Evolutionary conservation across 1,284 basidiomycete species (phyloP).

Genomic region (Pisolithus thermaeus): DNA sequence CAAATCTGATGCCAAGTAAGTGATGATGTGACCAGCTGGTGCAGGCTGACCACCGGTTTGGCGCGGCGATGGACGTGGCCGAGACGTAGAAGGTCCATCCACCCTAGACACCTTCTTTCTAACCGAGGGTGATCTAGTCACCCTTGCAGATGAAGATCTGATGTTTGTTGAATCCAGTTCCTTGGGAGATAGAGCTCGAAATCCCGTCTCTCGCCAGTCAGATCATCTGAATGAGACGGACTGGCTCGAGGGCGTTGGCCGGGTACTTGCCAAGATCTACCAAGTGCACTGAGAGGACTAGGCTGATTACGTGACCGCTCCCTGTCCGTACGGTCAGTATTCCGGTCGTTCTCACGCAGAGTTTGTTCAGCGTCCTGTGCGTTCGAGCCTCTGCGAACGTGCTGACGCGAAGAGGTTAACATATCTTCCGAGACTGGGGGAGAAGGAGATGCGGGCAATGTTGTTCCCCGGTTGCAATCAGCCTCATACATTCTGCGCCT

Average conservation of each 20-base stretch:
- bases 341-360: slow-evolving; percentile 23
- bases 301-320: slow-evolving; percentile 15
- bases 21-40: slow-evolving; percentile 18
- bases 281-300: slow-evolving; percentile 8
- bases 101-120: slow-evolving; percentile 14
- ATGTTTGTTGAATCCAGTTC: slow-evolving; percentile 16
- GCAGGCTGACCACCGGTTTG: slow-evolving; percentile 21
- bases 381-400: slow-evolving; percentile 23
- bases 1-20: slow-evolving; percentile 22
- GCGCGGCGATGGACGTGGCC: slow-evolving; percentile 11
- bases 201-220: slow-evolving; percentile 1
- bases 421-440: slow-evolving; percentile 25
- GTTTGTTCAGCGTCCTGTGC: slow-evolving; percentile 22
- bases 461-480: slow-evolving; percentile 14
- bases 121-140: slow-evolving; percentile 15
- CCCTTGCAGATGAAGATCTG: slow-evolving; percentile 10
- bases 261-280: slow-evolving; percentile 13
- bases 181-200: slow-evolving; percentile 6
- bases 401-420: slow-evolving; percentile 15
- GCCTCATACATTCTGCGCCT: slow-evolving; percentile 20
- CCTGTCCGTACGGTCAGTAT: slow-evolving; percentile 13
- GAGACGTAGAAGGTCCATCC: slow-evolving; percentile 11
- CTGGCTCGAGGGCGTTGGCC: slow-evolving; percentile 12
- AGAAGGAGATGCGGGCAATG: slow-evolving; percentile 24
- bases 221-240: slow-evolving; percentile 19